Conservation (phyloP, 2,329 filamentous ascomycete genomes). For the Alternaria sp. region DNA sequence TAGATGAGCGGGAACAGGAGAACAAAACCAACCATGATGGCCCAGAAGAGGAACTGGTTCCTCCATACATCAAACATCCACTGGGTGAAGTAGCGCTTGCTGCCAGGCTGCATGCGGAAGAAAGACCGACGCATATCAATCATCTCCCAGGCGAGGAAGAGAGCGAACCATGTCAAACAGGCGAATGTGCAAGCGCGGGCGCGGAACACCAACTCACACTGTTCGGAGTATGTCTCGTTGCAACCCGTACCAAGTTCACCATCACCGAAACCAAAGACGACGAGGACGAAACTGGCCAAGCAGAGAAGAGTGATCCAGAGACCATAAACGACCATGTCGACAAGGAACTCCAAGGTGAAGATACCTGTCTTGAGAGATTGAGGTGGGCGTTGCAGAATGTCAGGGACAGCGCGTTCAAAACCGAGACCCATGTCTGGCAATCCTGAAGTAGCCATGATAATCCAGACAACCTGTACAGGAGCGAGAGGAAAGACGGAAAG, state of each 20-base stretch:
- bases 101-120: constrained; percentile 75
- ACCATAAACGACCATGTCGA: constrained; percentile 52
- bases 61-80: constrained; percentile 75
- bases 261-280: constrained; percentile 47
- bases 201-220: constrained; percentile 49
- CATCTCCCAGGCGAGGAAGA: constrained; percentile 83
- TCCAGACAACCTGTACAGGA: constrained; percentile 89
- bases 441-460: constrained; percentile 89
- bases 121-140: constrained; percentile 76
- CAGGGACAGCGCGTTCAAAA: constrained; percentile 76
- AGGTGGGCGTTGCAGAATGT: constrained; percentile 83
- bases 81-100: constrained; percentile 59
- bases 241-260: constrained; percentile 46
- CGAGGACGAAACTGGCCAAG: constrained; percentile 48
- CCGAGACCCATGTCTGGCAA: constrained; percentile 84
- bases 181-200: constrained; percentile 78
- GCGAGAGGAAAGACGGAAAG: constrained; percentile 87
- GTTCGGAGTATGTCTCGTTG: constrained; percentile 44
- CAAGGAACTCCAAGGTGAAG: constrained; percentile 50
- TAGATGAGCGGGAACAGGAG: constrained; percentile 63
- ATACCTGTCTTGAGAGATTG: constrained; percentile 60
- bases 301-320: constrained; percentile 45
- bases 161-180: constrained; percentile 77
- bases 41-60: constrained; percentile 70
- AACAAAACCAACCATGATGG: constrained; percentile 55